A percentile compares a stretch with the other conserved stretches of the same genome.
phyloP scores from a whole-genome alignment of 805 yeast genomes.

The Nakazawaea sp. region DNA sequence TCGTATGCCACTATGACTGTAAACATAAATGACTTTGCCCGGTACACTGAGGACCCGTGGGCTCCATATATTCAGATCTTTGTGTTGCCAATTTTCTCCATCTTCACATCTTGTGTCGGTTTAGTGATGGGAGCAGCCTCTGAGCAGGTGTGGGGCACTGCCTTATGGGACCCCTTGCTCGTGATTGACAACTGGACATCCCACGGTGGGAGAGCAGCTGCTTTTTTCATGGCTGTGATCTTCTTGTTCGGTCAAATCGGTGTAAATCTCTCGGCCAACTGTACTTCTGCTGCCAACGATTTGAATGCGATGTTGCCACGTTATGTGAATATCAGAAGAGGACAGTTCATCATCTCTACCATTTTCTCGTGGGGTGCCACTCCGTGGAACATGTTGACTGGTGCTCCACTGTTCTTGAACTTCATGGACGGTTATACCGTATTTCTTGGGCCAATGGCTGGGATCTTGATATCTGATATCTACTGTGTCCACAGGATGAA shows the following conservation, averaged over 20 bases:
- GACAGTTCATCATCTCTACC: slow-evolving; percentile 28
- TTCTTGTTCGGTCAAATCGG: slow-evolving; percentile 37
- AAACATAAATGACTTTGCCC: slow-evolving; percentile 32
- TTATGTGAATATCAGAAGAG: slow-evolving; percentile 53
- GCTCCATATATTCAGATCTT: slow-evolving; percentile 25
- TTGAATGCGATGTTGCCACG: slow-evolving; percentile 50
- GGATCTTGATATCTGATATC: slow-evolving; percentile 30
- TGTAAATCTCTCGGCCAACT: slow-evolving; percentile 46
- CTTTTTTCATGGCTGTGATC: slow-evolving; percentile 62
- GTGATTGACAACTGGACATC: slow-evolving; percentile 14
- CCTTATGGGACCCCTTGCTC: slow-evolving; percentile 10
- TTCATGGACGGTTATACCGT: slow-evolving; percentile 31
- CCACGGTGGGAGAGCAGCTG: slow-evolving; percentile 74
- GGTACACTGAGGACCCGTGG: slow-evolving; percentile 26
- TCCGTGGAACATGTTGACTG: slow-evolving; percentile 33
- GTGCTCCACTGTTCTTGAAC: slow-evolving; percentile 26
- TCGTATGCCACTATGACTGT: slow-evolving; percentile 30
- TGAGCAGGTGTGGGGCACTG: slow-evolving; percentile 10
- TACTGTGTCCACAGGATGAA: slow-evolving; percentile 30
- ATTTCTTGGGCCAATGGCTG: slow-evolving; percentile 31
- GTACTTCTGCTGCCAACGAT: slow-evolving; percentile 56
- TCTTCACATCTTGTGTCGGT: slow-evolving; percentile 12
- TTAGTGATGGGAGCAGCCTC: slow-evolving; percentile 12
- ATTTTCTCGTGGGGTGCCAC: slow-evolving; percentile 30
- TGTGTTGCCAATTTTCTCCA: slow-evolving; percentile 13